phyloP scores from a whole-genome alignment of 768 basidiomycete genomes.

The Wakefieldia striispora region DNA sequence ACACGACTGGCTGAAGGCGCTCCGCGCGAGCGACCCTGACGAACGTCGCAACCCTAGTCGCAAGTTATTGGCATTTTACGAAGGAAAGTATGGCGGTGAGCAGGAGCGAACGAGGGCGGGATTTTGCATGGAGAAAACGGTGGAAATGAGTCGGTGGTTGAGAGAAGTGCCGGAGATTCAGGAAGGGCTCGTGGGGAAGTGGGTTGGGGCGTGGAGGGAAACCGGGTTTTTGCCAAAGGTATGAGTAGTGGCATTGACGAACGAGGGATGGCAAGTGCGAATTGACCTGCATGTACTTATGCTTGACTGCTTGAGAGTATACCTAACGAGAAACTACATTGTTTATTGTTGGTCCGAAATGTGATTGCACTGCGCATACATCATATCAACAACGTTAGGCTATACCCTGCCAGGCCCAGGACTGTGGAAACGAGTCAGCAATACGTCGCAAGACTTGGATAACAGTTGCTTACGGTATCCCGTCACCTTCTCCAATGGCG shows the following conservation, averaged over 20 bases:
- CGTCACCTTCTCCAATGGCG: conserved; percentile 81
- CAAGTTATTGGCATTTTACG: conserved; percentile 26
- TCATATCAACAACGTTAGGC: conserved; percentile 28
- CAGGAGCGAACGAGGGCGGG: conserved; percentile 7
- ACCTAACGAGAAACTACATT: too few species aligned
- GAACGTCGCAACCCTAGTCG: conserved; percentile 24
- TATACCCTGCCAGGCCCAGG: conserved; percentile 37
- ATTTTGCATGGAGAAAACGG: conserved; percentile 9
- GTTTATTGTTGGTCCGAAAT: too few species aligned
- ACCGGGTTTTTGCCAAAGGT: conserved; percentile 33
- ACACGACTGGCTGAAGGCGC: conserved; percentile 23
- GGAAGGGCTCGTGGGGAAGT: conserved; percentile 37
- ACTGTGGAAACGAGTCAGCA: conserved; percentile 26
- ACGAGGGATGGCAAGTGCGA: too few species aligned
- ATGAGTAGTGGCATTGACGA: background rate
- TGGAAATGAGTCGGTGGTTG: conserved; percentile 16
- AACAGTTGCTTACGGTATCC: conserved; percentile 68
- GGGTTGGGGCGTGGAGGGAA: conserved; percentile 42
- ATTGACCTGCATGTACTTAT: too few species aligned
- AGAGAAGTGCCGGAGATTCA: conserved; percentile 12
- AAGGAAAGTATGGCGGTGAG: conserved; percentile 22
- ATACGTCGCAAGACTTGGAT: background rate
- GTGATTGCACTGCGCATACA: background rate
- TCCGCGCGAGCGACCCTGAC: conserved; percentile 22
- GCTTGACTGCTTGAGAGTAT: too few species aligned